Evolutionary conservation across 179 eudicot genomes (phyloP), one percentile per base, ranked within the genome.

Genomic region (Nepenthes alata): DNA sequence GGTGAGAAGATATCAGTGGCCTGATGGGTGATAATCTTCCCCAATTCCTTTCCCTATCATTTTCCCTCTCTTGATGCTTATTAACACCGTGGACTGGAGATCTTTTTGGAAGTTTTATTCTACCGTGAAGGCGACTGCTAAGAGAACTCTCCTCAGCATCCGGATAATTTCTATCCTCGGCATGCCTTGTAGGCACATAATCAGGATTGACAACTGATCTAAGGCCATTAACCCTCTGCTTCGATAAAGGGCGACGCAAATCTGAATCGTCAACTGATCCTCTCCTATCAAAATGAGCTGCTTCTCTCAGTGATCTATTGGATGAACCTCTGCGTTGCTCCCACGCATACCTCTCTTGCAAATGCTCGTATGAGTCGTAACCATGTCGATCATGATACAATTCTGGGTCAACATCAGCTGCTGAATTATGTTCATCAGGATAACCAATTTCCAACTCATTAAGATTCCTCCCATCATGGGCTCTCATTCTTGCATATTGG

Each of bases 111-210:
- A 86, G 78, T 70, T 79, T 82, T 67, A 91, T 84, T 73, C 98
- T 89, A 57, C 96, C 98, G 36, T 84, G 84, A 55, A 91, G 88
- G 39, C 98, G 91, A 65, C 83, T 70, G 65, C 89, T 67, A 49
- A 76, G 59, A 10, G 65, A 49, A 12, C 81, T 90, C 72, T 81
- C 79, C 49, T 73, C 74, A 45, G 77, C 57, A 59, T 72, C 72
- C 56, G 71, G 65, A 67, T 79, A 65, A 64, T 75, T 64, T 59
- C 70, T 77, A n/a, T 84, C 83, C 54, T 81, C 83, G 3, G 35
- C 62, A 57, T 70, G 79, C 49, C 70, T 56, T 52, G 77, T 77
- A 16, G 69, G 75, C 11, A 64, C 62, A 58, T 72, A 67, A 47
- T 85, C 95, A 58, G 78, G 75, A 70, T 75, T 86, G 38, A 82